A percentile compares a stretch with the other conserved stretches of the same genome.
These are phyloP conservation scores for Colletotrichum euphorbiae DNA, from an alignment of 2,329 filamentous ascomycete species.

Conservation along the genomic window DNA sequence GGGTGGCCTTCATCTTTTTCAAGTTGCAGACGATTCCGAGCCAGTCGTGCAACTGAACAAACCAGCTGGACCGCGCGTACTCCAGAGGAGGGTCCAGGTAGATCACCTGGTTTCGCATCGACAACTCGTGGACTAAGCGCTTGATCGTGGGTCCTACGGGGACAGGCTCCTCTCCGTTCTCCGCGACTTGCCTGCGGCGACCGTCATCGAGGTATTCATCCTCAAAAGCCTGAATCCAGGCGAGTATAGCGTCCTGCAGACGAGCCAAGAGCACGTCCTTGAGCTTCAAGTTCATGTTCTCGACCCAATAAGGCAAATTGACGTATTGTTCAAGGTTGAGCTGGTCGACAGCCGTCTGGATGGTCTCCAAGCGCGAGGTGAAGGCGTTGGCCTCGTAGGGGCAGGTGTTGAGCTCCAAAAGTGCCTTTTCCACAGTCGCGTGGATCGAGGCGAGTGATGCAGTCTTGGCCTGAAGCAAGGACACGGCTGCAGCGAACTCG, in stretches of 20 bases:
- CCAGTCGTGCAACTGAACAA: constrained; percentile 92
- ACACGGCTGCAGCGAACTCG: constrained; percentile 89
- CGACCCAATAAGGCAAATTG: constrained; percentile 92
- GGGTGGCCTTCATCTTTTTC: constrained; percentile 91
- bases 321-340: constrained; percentile 96
- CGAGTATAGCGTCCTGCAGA: constrained; percentile 83
- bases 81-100: constrained; percentile 95
- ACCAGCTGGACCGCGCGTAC: constrained; percentile 92
- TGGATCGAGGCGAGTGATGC: constrained; percentile 82
- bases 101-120: constrained; percentile 98
- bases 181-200: constrained; percentile 61
- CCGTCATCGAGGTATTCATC: constrained; percentile 66
- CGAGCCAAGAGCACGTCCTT: constrained; percentile 83
- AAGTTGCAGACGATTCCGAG: constrained; percentile 92
- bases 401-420: constrained; percentile 86
- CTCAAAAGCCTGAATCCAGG: constrained; percentile 90
- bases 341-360: constrained; percentile 94
- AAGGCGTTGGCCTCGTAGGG: constrained; percentile 85
- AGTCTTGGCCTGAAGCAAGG: constrained; percentile 89
- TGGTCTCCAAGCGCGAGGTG: constrained; percentile 81
- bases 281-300: constrained; percentile 86
- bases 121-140: constrained; percentile 87
- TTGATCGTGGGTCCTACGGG: constrained; percentile 74
- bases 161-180: constrained; percentile 57
- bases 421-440: constrained; percentile 81